A percentile compares a stretch with the other conserved stretches of the same genome.
Evolutionary conservation across 306 rosid species (phyloP).

Genomic region (Acacia crassicarpa): DNA sequence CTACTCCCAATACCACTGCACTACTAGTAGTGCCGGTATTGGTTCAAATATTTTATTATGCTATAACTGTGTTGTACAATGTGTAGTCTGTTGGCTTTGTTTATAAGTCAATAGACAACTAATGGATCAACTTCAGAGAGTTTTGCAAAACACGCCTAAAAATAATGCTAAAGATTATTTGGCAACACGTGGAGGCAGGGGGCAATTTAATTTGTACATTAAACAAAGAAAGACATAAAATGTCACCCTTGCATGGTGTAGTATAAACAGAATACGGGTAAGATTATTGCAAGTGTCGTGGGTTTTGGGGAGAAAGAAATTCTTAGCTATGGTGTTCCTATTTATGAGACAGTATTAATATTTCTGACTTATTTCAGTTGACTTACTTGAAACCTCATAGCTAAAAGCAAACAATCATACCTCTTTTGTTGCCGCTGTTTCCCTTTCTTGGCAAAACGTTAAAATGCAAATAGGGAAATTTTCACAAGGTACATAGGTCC

Average conservation of each 20-base stretch:
- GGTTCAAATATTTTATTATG: background rate
- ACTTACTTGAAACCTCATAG: background rate
- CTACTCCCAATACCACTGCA: no score
- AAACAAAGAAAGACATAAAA: no score
- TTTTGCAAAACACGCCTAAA: background rate
- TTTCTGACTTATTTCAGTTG: background rate
- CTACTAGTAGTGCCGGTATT: no score
- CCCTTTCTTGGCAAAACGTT: background rate
- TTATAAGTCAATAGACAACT: background rate
- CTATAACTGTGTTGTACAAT: background rate
- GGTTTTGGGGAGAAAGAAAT: background rate
- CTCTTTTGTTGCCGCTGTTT: background rate
- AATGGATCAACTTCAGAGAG: background rate
- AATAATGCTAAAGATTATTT: constrained; percentile 6
- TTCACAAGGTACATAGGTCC: background rate
- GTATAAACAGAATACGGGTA: background rate
- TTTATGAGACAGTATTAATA: background rate
- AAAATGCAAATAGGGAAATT: background rate
- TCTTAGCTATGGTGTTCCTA: background rate
- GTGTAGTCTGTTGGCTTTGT: background rate
- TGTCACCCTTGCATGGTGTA: background rate
- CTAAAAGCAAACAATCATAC: background rate
- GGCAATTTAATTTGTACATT: background rate
- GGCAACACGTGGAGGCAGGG: background rate
- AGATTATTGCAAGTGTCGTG: background rate